Evolutionary conservation across 2,329 filamentous ascomycete genomes (phyloP).

Genomic region (Gremmenia infestans): DNA sequence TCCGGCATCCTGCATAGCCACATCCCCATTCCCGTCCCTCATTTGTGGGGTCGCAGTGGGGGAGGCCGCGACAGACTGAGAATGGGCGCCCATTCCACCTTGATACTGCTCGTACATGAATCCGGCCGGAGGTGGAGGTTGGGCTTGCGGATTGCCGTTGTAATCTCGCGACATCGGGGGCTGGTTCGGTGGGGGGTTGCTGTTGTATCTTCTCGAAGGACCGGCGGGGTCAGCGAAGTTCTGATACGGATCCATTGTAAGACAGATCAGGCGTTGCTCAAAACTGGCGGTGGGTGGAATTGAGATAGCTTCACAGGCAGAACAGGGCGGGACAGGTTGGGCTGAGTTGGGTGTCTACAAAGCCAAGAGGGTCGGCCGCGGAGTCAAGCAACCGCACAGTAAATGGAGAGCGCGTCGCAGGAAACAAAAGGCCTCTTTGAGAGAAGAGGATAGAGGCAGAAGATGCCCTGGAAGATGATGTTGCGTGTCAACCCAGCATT

Average conservation of each 20-base stretch:
- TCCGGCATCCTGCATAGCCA: conserved; percentile 79
- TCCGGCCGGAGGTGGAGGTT: conserved; percentile 47
- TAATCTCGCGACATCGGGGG: conserved; percentile 46
- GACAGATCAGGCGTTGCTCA: conserved; percentile 2
- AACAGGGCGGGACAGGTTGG: background rate
- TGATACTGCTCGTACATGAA: conserved; percentile 68
- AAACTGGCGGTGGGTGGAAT: background rate
- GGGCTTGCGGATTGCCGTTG: conserved; percentile 25
- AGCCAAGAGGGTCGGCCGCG: conserved; percentile 1
- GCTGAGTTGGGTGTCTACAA: background rate
- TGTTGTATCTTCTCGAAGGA: conserved; percentile 61
- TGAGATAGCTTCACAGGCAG: conserved; percentile 1
- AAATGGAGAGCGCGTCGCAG: conserved; percentile 25
- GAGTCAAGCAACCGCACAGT: conserved; percentile 12
- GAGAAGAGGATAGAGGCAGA: conserved; percentile 19
- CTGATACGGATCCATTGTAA: conserved; percentile 56
- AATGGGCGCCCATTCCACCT: conserved; percentile 38
- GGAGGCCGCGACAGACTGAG: conserved; percentile 52
- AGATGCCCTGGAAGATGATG: conserved; percentile 21
- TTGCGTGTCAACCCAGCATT: conserved; percentile 30
- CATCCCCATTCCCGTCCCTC: conserved; percentile 70
- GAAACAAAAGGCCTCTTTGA: conserved; percentile 18
- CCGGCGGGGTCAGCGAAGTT: conserved; percentile 60
- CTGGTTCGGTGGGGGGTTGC: conserved; percentile 41
- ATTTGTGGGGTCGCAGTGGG: conserved; percentile 53